Conservation (phyloP, 2,329 filamentous ascomycete species). For the Spiromastix sp. region DNA sequence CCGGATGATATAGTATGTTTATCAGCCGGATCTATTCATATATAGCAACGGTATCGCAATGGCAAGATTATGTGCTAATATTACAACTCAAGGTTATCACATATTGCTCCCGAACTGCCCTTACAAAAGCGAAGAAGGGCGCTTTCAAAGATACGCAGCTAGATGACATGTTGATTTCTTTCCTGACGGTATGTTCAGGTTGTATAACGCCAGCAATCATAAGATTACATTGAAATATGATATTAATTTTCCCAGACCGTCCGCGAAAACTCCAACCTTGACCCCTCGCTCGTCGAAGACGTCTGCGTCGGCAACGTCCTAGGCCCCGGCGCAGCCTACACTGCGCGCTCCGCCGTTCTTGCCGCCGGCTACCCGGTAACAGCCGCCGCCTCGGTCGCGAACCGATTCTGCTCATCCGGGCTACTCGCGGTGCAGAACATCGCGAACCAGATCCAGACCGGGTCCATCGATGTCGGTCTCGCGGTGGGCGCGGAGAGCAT, state of each 20-base stretch:
- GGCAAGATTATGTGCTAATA: constrained; percentile 4
- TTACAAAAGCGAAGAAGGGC: constrained; percentile 31
- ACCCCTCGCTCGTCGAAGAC: constrained; percentile 78
- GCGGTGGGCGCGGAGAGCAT: constrained; percentile 91
- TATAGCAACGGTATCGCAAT: too few species aligned
- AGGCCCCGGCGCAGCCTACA: constrained; percentile 78
- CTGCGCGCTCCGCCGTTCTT: constrained; percentile 76
- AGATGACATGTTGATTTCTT: constrained; percentile 27
- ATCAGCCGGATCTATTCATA: background rate
- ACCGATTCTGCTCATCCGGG: constrained; percentile 84
- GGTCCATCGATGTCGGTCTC: constrained; percentile 86
- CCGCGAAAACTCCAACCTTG: constrained; percentile 72
- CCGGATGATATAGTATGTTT: constrained; percentile 30
- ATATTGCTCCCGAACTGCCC: constrained; percentile 27
- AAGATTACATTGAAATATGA: background rate
- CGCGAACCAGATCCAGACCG: constrained; percentile 76
- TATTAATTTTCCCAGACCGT: constrained; percentile 45
- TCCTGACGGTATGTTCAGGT: constrained; percentile 22
- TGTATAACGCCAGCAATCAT: background rate
- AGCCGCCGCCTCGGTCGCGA: constrained; percentile 69
- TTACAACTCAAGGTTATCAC: constrained; percentile 26
- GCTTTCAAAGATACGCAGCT: constrained; percentile 29
- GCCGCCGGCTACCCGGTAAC: constrained; percentile 77
- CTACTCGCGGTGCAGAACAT: constrained; percentile 84
- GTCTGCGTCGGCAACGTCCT: constrained; percentile 81